A percentile compares a stretch with the other conserved stretches of the same genome.
These are phyloP conservation scores for Phymatotrichopsis omnivora DNA, from an alignment of 2,329 filamentous ascomycete species.

Conservation along the genomic window DNA sequence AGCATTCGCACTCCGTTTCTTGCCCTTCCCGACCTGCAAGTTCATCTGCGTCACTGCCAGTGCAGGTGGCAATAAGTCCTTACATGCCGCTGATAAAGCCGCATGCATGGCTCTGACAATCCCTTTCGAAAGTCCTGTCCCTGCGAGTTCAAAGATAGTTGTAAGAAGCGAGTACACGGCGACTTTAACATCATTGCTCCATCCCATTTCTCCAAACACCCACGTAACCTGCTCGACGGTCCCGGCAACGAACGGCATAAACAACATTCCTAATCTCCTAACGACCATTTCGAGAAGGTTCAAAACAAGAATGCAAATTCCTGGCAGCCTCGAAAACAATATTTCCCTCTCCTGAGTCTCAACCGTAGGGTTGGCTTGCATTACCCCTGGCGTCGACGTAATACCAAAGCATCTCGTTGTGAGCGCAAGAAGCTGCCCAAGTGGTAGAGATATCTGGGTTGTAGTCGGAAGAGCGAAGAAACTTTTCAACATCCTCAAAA, in stretches of 20 bases:
- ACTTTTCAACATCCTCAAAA: conserved; percentile 17
- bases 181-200: conserved; percentile 9
- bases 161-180: conserved; percentile 22
- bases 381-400: not conserved
- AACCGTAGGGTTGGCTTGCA: conserved; percentile 15
- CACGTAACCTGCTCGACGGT: conserved; percentile 18
- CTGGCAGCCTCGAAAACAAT: conserved; percentile 17
- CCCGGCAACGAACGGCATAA: conserved; percentile 19
- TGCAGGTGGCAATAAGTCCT: conserved; percentile 21
- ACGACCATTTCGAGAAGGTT: conserved; percentile 17
- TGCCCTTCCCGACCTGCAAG: not conserved
- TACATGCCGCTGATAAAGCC: conserved; percentile 12
- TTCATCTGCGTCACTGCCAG: conserved; percentile 1
- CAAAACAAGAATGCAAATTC: conserved; percentile 13
- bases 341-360: conserved; percentile 19
- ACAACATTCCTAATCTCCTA: conserved; percentile 11
- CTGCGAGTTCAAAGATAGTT: conserved; percentile 21
- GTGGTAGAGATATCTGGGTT: conserved; percentile 19
- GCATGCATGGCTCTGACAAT: conserved; percentile 13
- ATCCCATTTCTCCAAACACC: conserved; percentile 7
- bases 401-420: conserved; percentile 21
- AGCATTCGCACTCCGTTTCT: conserved; percentile 23
- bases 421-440: conserved; percentile 18
- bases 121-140: conserved; percentile 13
- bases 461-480: conserved; percentile 24